Conservation (phyloP, 1,284 basidiomycete species). For the Cutaneotrichosporon sp. region DNA sequence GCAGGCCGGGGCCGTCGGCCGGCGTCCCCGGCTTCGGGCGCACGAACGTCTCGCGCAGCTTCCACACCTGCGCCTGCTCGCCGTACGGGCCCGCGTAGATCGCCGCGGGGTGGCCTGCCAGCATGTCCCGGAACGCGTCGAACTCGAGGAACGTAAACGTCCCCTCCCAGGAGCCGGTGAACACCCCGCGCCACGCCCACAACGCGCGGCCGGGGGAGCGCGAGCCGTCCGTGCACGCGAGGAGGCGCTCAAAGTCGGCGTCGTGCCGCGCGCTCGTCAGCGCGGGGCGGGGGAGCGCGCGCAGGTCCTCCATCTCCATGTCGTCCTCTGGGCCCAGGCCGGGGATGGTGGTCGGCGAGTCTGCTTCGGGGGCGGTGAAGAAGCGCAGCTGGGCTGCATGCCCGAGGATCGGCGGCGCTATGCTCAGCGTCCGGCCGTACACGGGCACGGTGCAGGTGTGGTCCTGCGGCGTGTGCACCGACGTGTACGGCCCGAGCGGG, state of each 20-base stretch:
- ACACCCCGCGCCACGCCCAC: conserved; percentile 52
- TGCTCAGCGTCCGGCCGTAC: conserved; percentile 42
- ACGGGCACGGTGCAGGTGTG: conserved; percentile 40
- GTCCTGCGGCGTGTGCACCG: conserved; percentile 27
- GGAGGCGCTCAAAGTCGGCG: conserved; percentile 45
- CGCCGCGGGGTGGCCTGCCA: conserved; percentile 44
- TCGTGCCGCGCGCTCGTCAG: conserved; percentile 22
- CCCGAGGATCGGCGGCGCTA: conserved; percentile 49
- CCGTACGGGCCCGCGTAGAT: conserved; percentile 59
- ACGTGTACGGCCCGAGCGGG: conserved; percentile 30
- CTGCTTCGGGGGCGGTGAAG: conserved; percentile 28
- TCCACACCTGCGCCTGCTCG: conserved; percentile 61
- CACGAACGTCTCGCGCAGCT: conserved; percentile 57
- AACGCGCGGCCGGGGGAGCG: conserved; percentile 51
- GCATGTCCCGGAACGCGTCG: conserved; percentile 57
- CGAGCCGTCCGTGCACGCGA: conserved; percentile 53
- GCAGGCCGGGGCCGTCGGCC: conserved; percentile 16
- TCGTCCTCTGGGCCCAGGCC: not conserved
- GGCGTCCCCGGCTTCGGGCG: conserved; percentile 24
- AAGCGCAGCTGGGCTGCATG: conserved; percentile 54
- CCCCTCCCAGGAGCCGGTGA: conserved; percentile 60
- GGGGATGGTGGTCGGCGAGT: not conserved
- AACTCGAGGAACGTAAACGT: conserved; percentile 61
- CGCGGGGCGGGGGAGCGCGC: conserved; percentile 29
- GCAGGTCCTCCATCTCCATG: conserved; percentile 17